phyloP scores from a whole-genome alignment of 495 filamentous ascomycete genomes.

The Echria macrotheca region DNA sequence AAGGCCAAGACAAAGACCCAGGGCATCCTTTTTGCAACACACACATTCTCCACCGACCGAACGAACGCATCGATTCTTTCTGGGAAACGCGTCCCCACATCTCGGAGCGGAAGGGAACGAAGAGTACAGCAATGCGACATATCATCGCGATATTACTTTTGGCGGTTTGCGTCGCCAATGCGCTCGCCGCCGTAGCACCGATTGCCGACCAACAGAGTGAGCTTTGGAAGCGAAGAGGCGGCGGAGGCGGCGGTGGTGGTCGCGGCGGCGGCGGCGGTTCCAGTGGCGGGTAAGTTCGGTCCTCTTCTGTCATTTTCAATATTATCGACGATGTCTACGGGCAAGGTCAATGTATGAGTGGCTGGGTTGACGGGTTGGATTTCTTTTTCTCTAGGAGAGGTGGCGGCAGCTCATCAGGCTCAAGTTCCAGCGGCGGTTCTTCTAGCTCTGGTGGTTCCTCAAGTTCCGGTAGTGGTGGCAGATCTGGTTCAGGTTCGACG shows the following conservation, averaged over 20 bases:
- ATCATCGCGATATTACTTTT: no score
- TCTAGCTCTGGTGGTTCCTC: no score
- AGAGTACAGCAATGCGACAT: no score
- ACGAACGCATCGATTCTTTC: no score
- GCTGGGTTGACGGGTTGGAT: background rate
- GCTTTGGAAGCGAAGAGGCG: slow-evolving; percentile 54
- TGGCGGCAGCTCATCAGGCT: slow-evolving; percentile 5
- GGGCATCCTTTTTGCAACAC: no score
- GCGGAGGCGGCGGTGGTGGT: slow-evolving; percentile 46
- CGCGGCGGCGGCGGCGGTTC: slow-evolving; percentile 21
- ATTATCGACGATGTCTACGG: slow-evolving; percentile 9
- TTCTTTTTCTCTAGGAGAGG: background rate
- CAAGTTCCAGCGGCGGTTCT: background rate
- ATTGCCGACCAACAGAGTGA: slow-evolving; percentile 23
- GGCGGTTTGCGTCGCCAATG: slow-evolving; percentile 12
- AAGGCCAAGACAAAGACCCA: no score
- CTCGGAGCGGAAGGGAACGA: no score
- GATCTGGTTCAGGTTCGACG: slow-evolving; percentile 4
- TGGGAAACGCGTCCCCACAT: no score
- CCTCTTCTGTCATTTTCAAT: slow-evolving; percentile 7
- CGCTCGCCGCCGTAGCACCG: slow-evolving; percentile 9
- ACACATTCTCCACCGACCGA: no score
- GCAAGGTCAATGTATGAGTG: background rate
- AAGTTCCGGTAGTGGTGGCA: no score
- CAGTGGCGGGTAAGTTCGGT: slow-evolving; percentile 1